Evolutionary conservation across 768 basidiomycete genomes (phyloP), one percentile per base, ranked within the genome.

Genomic region (Amanita rimosa): DNA sequence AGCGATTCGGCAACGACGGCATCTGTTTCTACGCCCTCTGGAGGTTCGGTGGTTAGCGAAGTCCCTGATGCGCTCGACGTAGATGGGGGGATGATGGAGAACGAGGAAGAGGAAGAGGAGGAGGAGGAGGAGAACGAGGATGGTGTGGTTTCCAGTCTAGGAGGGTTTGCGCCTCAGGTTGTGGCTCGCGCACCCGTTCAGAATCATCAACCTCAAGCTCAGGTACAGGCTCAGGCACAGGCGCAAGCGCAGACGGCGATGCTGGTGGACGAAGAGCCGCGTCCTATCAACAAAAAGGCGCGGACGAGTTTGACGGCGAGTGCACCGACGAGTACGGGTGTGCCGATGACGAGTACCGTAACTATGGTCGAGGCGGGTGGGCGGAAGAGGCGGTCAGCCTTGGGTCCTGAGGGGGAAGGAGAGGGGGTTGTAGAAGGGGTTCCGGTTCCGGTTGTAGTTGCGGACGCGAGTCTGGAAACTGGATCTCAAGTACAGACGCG

Each of bases 1-100:
- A 63, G 61, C 34, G 64, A 65, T 16, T 57, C 51, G 19, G 56
- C 56, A 17, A 56, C 60, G n/a, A 57, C 64, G 3, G 44, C 57
- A 3, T 50, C 44, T n/a, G 42, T 45, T 42, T 52, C 59, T 17
- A 54, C 46, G 11, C 62, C 60, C 22, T 64, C 60, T 13, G 43
- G 2, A 14, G 53, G 35, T 49, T 40, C 36, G 59, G 54, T 57
- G 57, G 40, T 58, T 57, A 21, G 45, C 56, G 48, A 57, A 54
- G 52, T 58, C 57, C 22, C 55, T 52, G 39, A 27, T 53, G 8
- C 41, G 50, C 35, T 26, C 10, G 11, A 21, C 17, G 13, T 26
- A 13, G 41, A 27, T 3, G n/a, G 26, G 16, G n/a, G 3, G 41
- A 27, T 16, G 24, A 7, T 27, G 21, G 22, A 41, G 21, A 22